Base-by-base conservation (phyloP, 805 yeast species). In the Metschnikowia rubicola region DNA sequence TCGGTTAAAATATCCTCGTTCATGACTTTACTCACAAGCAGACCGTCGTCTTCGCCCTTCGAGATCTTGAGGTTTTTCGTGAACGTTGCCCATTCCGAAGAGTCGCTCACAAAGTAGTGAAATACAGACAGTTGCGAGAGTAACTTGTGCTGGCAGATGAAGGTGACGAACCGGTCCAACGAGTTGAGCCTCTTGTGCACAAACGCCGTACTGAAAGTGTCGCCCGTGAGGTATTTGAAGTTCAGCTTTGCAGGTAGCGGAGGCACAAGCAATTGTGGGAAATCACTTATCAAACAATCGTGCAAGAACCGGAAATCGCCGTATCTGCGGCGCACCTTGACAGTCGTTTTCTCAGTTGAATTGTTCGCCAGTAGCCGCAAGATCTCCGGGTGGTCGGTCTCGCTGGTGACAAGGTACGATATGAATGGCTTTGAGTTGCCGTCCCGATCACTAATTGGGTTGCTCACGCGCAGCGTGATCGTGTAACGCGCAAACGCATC, bases 171-270 rank as follows among this genome's bases (percentile, higher is more conserved):
- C 50, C 92, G 73, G 55, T 84, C 81, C 37, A 92, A 71, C 4
- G 97, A 87, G 39, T 83, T 81, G 3, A 95, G 84, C 56, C 99
- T 73, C 62, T 88, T 87, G 50, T 76, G 73, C 0, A 96, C 92
- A 65, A 94, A 94, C 48, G 87, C 90, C 11, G 80, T 74, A 28
- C 92, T 82, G 63, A 92, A 92, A 34, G 98, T 75, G 58, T 92
- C 97, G 10, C 99, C 98, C 34, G 95, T 90, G 43, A 92, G 76
- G 66, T 94, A 92, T 63, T 92, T 96, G 57, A 92, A 73, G 50
- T 96, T 80, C 69, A 87, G 88, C 65, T 90, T 91, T 52, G 92
- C 95, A 0, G 99, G 99, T 44, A 92, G 73, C 11, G 98, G 97
- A 1, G 99, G 99, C 0, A 92, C 80, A 11, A 94, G 80, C 50